Evolutionary conservation across 805 yeast genomes (phyloP), one percentile per base, ranked within the genome.

Genomic region (Yarrowia sp.): DNA sequence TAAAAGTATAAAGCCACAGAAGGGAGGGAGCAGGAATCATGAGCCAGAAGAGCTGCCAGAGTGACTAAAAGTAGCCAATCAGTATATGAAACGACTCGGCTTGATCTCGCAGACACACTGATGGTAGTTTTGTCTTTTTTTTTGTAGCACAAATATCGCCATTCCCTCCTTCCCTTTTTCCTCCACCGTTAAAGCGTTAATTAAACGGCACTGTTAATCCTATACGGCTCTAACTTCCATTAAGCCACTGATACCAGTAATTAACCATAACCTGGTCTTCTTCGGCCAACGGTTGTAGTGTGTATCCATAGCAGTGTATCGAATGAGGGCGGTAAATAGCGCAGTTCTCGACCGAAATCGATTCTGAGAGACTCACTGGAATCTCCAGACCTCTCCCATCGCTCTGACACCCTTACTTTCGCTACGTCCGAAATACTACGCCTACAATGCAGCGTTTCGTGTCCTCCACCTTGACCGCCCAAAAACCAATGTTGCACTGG

Each of bases 401-500:
- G 7, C 6, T 10, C n/a, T 6, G 9, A 17, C 10, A 42, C 46
- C 46, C 20, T 12, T 8, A 15, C 24, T 17, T 17, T 9, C 10
- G 14, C 20, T 2, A 42, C 9, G 1, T 4, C 44, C 44, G 44
- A 40, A 40, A 40, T 40, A 46, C n/a, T 24, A 15, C 52, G 34
- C 12, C 52, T 10, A 9, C 52, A 46, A 24, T 24, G 33, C 34
- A 43, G 17, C 13, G 6, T 49, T 49, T 3, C 30, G 10, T 15
- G 8, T n/a, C 40, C 55, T 50, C 55, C 39, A 50, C 55, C 55
- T 47, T 30, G 38, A 14, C 24, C 7, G n/a, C 15, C 36, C 19
- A 20, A 46, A 7, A 24, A 20, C 50, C 52, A 47, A 47, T 49
- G 55, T 33, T 49, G 56, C 56, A 50, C 36, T 50, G 56, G 30